These are phyloP conservation scores for Pseudomicrostroma phylloplanum DNA, from an alignment of 1,284 basidiomycete species.

Conservation along the genomic window DNA sequence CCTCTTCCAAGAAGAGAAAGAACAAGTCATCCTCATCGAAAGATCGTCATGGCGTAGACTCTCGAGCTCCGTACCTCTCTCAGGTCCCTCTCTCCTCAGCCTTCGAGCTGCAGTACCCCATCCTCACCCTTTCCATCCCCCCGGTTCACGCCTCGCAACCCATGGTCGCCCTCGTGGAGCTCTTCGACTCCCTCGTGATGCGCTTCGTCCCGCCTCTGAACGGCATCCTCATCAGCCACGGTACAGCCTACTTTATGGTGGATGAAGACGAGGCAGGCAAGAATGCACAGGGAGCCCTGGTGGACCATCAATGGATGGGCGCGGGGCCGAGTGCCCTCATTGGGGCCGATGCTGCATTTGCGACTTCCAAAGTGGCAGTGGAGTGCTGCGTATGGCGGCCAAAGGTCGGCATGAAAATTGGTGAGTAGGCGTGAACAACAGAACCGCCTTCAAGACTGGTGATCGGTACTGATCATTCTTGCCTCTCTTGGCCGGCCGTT, in stretches of 20 bases:
- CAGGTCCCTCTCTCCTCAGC: slow-evolving; percentile 14
- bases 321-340: slow-evolving; percentile 60
- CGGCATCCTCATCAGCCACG: slow-evolving; percentile 82
- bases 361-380: slow-evolving; percentile 69
- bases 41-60: no score
- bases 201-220: slow-evolving; percentile 73
- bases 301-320: no score
- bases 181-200: slow-evolving; percentile 49
- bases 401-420: slow-evolving; percentile 71
- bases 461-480: neutral
- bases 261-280: neutral
- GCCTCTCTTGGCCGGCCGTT: neutral
- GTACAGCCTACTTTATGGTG: slow-evolving; percentile 64
- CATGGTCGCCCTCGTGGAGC: slow-evolving; percentile 32
- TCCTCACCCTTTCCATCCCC: slow-evolving; percentile 40
- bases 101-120: slow-evolving; percentile 31
- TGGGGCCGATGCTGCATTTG: slow-evolving; percentile 78
- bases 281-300: neutral
- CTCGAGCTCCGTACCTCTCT: neutral
- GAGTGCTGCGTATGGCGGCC: slow-evolving; percentile 86
- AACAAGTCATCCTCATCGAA: neutral
- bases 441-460: neutral
- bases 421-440: slow-evolving; percentile 55
- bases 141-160: slow-evolving; percentile 35
- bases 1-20: slow-evolving; percentile 6